Base-by-base conservation (phyloP, 1,139 yeast genomes). In the Ogataea hybrid region DNA sequence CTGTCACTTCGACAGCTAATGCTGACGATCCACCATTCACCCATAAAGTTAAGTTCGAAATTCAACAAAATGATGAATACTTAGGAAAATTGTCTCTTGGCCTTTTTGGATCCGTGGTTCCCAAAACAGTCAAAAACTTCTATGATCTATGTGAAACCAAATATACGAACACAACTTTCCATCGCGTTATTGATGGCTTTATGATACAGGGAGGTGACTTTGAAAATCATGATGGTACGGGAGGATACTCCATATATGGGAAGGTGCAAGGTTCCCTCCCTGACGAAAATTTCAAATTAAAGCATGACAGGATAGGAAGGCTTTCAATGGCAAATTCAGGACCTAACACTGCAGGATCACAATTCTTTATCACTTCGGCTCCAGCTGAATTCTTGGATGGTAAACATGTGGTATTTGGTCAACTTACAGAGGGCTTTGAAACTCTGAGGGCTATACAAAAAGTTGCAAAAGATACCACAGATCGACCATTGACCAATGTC, bases 191-290 rank as follows among this genome's bases (percentile, higher is more conserved):
- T 50, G 79, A 84, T 43, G 73, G 75, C 47, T 84, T 84, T 67
- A 82, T 84, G 87, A 77, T 84, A 57, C 94, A 84, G 68, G 90
- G 90, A 61, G 94, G 94, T 65, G 87, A 82, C 64, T 79, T 81
- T 69, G 79, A 83, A 62, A 71, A 79, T 60, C 75, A 75, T 55
- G 74, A 76, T 62, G 87, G 87, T 53, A 75, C 79, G 44, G 92
- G 92, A 53, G 92, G 92, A 48, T 76, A 76, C 62, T 79, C 88
- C 33, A 81, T 82, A 63, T 84, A 79, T 65, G 92, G 90, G 44
- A 72, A 70, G 56, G 74, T 75, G 55, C 32, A 29, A 5, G 63
- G 64, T 4, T 42, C 54, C 1, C 78, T 82, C 55, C 73, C 74
- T 30, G 94, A 84, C 62, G 92, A 84, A 65, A 82, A 81, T 67